Evolutionary conservation across 1,139 yeast genomes (phyloP).

Genomic region (Candida sanyaensis): DNA sequence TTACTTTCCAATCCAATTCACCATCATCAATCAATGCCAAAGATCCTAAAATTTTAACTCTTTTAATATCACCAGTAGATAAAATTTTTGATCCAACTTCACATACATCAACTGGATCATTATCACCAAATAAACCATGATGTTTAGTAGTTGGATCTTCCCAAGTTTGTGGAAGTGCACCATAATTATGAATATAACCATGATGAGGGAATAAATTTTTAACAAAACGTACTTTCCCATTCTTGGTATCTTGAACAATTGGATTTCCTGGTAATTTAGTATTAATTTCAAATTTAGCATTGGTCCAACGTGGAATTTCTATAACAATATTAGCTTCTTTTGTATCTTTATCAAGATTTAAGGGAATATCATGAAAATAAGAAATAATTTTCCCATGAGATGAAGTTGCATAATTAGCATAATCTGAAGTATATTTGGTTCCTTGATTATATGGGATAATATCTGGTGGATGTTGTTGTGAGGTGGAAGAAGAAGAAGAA

Average conservation of each 20-base stretch:
- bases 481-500: conserved; percentile 10
- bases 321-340: conserved; percentile 82
- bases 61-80: conserved; percentile 73
- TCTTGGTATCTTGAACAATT: conserved; percentile 82
- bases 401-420: conserved; percentile 52
- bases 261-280: conserved; percentile 72
- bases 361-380: conserved; percentile 77
- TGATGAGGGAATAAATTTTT: conserved; percentile 88
- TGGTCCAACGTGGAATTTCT: conserved; percentile 90
- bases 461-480: conserved; percentile 5
- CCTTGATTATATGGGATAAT: conserved; percentile 27
- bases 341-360: conserved; percentile 63
- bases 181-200: conserved; percentile 91
- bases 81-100: conserved; percentile 80
- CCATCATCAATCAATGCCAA: conserved; percentile 91
- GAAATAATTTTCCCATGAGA: conserved; percentile 60
- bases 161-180: conserved; percentile 96
- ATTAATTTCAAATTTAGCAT: conserved; percentile 84
- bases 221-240: conserved; percentile 80
- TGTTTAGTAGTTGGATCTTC: conserved; percentile 74
- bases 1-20: conserved; percentile 91
- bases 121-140: conserved; percentile 79
- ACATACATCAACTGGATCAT: conserved; percentile 89
- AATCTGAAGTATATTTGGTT: conserved; percentile 34
- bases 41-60: conserved; percentile 83